Conservation (phyloP, 2,329 filamentous ascomycete species). For the Ceratocystis papillata region DNA sequence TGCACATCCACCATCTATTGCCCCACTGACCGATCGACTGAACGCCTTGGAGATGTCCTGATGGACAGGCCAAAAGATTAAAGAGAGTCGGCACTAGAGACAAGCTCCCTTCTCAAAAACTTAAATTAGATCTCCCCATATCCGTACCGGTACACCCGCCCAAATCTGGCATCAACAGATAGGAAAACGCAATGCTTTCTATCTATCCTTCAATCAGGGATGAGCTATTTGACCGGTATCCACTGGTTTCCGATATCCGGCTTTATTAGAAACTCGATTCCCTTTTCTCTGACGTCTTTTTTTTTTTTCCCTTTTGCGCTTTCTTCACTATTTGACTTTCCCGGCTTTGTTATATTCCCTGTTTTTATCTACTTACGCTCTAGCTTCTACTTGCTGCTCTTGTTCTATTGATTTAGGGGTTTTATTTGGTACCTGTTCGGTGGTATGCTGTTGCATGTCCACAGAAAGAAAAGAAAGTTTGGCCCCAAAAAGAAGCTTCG, state of each 20-base stretch:
- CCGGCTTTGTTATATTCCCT: slow-evolving; percentile 9
- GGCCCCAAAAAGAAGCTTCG: not conserved
- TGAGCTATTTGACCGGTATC: not conserved
- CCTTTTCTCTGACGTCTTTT: not conserved
- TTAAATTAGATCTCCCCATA: too few species aligned
- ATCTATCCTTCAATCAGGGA: not conserved
- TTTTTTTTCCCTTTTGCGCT: not conserved
- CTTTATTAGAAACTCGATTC: not conserved
- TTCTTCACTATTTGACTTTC: not conserved
- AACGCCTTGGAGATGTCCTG: not conserved
- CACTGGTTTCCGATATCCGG: slow-evolving; percentile 7
- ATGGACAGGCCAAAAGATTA: not conserved
- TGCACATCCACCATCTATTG: not conserved
- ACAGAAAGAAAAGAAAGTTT: slow-evolving; percentile 1
- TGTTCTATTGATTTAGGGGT: not conserved
- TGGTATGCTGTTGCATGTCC: not conserved
- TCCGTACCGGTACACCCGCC: not conserved
- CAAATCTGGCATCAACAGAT: not conserved
- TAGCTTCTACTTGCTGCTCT: not conserved
- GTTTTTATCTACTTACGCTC: not conserved
- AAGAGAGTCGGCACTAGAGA: too few species aligned
- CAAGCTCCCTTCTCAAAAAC: too few species aligned
- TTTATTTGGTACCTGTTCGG: slow-evolving; percentile 7
- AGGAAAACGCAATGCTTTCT: not conserved
- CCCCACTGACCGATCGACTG: not conserved